phyloP scores from a whole-genome alignment of 768 basidiomycete species.

The Tricholoma furcatifolium region DNA sequence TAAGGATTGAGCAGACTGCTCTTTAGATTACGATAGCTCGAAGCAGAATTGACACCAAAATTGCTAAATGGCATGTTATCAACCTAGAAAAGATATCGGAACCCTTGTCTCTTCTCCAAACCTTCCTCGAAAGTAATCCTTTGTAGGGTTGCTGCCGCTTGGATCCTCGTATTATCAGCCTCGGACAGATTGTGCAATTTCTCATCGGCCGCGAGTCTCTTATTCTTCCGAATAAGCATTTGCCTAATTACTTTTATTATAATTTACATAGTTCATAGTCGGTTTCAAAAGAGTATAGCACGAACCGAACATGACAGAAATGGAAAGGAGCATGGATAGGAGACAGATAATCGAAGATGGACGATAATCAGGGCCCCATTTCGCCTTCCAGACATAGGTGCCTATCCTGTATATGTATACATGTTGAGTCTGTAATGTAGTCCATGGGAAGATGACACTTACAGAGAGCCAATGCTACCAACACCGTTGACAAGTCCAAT shows the following conservation, averaged over 20 bases:
- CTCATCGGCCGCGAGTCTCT: constrained; percentile 45
- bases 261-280: background rate
- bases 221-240: constrained; percentile 49
- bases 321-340: constrained; percentile 28
- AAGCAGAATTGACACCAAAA: too few species aligned
- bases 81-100: constrained; percentile 61
- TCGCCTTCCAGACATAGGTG: constrained; percentile 56
- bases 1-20: too few species aligned
- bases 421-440: background rate
- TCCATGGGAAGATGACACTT: constrained; percentile 19
- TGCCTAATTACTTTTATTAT: constrained; percentile 32
- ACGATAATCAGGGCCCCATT: constrained; percentile 60
- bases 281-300: background rate
- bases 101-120: constrained; percentile 48
- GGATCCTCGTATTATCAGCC: constrained; percentile 44
- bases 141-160: constrained; percentile 55
- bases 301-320: constrained; percentile 21
- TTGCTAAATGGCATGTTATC: too few species aligned
- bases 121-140: constrained; percentile 58
- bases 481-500: constrained; percentile 61
- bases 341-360: constrained; percentile 54
- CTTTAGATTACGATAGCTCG: too few species aligned
- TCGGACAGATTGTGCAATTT: constrained; percentile 35
- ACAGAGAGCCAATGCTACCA: constrained; percentile 59
- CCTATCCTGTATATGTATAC: constrained; percentile 42